Evolutionary conservation across 768 basidiomycete genomes (phyloP).

Genomic region (button mushroom (Agaricus bisporus)): DNA sequence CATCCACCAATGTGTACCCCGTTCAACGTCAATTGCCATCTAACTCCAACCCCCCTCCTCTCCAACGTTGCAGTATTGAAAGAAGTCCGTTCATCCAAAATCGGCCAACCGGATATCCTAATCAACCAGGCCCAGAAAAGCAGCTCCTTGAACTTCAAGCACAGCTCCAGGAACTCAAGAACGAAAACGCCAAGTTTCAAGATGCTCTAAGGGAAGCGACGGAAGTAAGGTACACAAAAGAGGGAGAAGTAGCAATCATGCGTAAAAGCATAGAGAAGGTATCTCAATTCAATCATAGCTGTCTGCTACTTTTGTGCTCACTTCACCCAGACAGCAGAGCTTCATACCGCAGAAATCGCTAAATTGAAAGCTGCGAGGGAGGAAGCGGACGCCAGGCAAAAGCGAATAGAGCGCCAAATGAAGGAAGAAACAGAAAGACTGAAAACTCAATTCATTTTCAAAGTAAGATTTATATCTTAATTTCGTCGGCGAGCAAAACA

Average conservation of each 20-base stretch:
- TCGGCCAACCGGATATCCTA: not conserved
- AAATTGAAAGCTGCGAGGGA: slow-evolving; percentile 56
- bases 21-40: not conserved
- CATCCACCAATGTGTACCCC: not conserved
- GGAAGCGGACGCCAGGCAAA: slow-evolving; percentile 50
- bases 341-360: slow-evolving; percentile 50
- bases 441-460: slow-evolving; percentile 65
- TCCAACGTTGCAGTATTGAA: not conserved
- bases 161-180: slow-evolving; percentile 34
- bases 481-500: not conserved
- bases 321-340: slow-evolving; percentile 42
- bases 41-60: not conserved
- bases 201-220: slow-evolving; percentile 39
- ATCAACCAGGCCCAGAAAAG: slow-evolving; percentile 10
- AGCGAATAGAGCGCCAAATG: slow-evolving; percentile 52
- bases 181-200: slow-evolving; percentile 42
- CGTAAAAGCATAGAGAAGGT: slow-evolving; percentile 69
- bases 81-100: not conserved
- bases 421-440: slow-evolving; percentile 66
- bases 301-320: slow-evolving; percentile 5
- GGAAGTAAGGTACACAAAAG: slow-evolving; percentile 49
- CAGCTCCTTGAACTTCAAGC: slow-evolving; percentile 25
- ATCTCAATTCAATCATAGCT: not conserved
- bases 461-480: slow-evolving; percentile 31
- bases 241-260: slow-evolving; percentile 67